phyloP scores from a whole-genome alignment of 164 flowering plant genomes.

The Annona squamosa region DNA sequence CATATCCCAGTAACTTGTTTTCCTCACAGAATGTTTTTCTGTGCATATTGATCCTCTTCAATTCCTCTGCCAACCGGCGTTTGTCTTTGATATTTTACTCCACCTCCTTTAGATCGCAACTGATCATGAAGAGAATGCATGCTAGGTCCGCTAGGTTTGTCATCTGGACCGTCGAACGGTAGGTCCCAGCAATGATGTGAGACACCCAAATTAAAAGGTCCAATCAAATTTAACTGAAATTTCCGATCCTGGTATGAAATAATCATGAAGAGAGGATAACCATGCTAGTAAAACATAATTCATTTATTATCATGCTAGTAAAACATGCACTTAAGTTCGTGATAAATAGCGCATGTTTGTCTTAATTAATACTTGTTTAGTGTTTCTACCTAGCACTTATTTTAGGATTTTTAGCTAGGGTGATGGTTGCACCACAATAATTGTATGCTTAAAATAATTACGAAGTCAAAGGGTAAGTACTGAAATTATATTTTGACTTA shows the following conservation, averaged over 20 bases:
- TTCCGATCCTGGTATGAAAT: not conserved
- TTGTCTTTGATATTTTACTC: not conserved
- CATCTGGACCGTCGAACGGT: not conserved
- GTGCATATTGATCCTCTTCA: too few species aligned
- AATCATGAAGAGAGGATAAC: too few species aligned
- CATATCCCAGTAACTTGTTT: too few species aligned
- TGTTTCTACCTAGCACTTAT: not conserved
- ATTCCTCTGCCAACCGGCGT: not conserved
- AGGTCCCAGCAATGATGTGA: not conserved
- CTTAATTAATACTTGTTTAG: not conserved
- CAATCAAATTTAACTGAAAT: not conserved
- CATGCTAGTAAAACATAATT: not conserved
- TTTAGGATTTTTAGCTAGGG: too few species aligned
- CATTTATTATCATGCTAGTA: not conserved
- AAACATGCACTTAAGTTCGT: not conserved
- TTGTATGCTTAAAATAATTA: too few species aligned
- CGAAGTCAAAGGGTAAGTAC: too few species aligned
- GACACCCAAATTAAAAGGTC: not conserved
- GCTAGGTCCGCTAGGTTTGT: not conserved
- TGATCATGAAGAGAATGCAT: not conserved
- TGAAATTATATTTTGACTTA: too few species aligned
- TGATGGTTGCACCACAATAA: too few species aligned
- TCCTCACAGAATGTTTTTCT: too few species aligned
- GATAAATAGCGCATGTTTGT: not conserved
- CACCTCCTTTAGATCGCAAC: not conserved